Base-by-base conservation (phyloP, 2,329 filamentous ascomycete species). In the Aspergillus pseudoterreus region DNA sequence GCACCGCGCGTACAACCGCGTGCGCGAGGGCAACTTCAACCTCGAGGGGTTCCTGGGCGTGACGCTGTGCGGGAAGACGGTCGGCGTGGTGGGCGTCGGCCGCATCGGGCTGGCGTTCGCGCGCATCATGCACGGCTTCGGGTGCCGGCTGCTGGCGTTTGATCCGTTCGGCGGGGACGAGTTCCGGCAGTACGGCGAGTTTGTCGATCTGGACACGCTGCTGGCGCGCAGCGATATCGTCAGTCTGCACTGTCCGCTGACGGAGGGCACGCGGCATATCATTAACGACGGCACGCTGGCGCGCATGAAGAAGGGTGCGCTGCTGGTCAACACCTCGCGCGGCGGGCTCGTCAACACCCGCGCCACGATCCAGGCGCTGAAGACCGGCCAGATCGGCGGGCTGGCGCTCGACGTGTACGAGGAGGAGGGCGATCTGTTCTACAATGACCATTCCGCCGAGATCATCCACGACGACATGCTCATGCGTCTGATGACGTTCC, bases 381-480 rank as follows among this genome's bases (percentile, higher is more conserved):
- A 88, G 71, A 73, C 64, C 35, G 75, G 75, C n/a, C 77, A 77
- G 21, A 71, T 88, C 2, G 82, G 82, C 6, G 84, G 82, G 1
- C 71, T 86, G 27, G 85, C 83, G 0, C 73, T 88, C 36, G 85
- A 88, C 63, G 85, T 88, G 14, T 88, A 87, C 65, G 85, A 88
- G 63, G 78, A 77, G 39, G 85, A 88, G 65, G 61, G 63, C 11
- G 57, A 62, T 24, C 69, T 86, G 33, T 87, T 87, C 62, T 87
- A 87, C 65, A 77, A 81, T 59, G 84, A 87, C 57, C 82, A 84
- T 61, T 85, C 82, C 4, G 77, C 74, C 12, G 78, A 84, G 55
- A 83, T 87, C 59, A 85, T 87, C 56, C 75, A 86, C 45, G 85
- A 88, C 61, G 84, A 87, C 59, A 74, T 80, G 50, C 72, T 88